phyloP scores from a whole-genome alignment of 1,139 yeast species.

The Yamadazyma sp. region DNA sequence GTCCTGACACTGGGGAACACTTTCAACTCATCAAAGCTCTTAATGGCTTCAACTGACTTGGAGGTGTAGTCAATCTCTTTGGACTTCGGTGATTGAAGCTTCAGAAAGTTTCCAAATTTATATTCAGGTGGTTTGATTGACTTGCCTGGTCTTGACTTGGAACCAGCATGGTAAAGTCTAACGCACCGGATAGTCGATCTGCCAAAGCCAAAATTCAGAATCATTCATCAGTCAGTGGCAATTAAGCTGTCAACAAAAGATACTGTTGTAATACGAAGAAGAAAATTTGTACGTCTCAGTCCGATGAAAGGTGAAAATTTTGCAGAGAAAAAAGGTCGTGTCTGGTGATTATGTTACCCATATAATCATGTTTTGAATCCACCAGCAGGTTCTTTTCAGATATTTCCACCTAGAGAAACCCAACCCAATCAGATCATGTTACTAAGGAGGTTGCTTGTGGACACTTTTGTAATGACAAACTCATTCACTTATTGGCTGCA shows the following conservation, averaged over 20 bases:
- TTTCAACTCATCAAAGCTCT: slow-evolving; percentile 62
- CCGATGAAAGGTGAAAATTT: slow-evolving; percentile 1
- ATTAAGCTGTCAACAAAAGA: not conserved
- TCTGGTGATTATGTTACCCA: not conserved
- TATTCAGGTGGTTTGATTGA: slow-evolving; percentile 9
- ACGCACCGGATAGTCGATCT: not conserved
- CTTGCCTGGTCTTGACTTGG: not conserved
- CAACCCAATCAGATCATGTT: too few species aligned
- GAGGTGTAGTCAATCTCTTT: slow-evolving; percentile 19
- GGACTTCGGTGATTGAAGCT: slow-evolving; percentile 22
- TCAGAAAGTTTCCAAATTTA: slow-evolving; percentile 28
- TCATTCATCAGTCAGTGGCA: slow-evolving; percentile 1
- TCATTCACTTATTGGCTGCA: too few species aligned
- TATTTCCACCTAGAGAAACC: too few species aligned
- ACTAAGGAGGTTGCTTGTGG: too few species aligned
- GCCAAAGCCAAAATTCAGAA: not conserved
- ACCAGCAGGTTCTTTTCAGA: too few species aligned
- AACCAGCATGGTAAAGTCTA: not conserved
- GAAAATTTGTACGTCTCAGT: slow-evolving; percentile 1
- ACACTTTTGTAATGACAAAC: too few species aligned
- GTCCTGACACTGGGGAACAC: slow-evolving; percentile 67
- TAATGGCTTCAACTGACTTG: slow-evolving; percentile 48
- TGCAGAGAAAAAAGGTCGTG: not conserved
- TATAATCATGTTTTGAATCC: too few species aligned
- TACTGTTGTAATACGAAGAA: not conserved